Percentiles rank a stretch among this genome's conserved stretches.
These are phyloP conservation scores for Starmerella vaccinii DNA, from an alignment of 805 yeast genomes.

Conservation along the genomic window DNA sequence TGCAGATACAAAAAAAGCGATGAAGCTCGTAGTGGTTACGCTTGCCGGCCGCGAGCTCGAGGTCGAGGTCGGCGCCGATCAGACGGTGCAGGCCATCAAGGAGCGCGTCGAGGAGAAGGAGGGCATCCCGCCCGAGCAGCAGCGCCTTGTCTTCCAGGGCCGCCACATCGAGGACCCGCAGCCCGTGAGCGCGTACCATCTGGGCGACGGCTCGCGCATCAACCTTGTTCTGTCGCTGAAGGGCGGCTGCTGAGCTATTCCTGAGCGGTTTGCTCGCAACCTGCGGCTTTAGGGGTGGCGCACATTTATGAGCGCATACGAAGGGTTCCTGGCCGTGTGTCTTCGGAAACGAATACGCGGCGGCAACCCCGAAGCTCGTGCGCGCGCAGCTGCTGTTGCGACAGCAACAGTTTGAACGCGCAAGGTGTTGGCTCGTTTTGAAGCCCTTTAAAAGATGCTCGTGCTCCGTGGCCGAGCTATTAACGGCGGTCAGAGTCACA, in stretches of 20 bases:
- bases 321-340: too few species aligned
- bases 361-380: too few species aligned
- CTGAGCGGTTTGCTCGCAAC: background rate
- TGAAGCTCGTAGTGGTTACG: constrained; percentile 23
- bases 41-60: constrained; percentile 26
- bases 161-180: constrained; percentile 80
- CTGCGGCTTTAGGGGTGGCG: too few species aligned
- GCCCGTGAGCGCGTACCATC: constrained; percentile 61
- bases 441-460: too few species aligned
- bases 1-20: too few species aligned
- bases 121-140: constrained; percentile 95
- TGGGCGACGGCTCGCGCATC: constrained; percentile 74
- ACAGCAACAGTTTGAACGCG: too few species aligned
- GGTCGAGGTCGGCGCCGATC: constrained; percentile 29
- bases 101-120: constrained; percentile 92
- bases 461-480: too few species aligned
- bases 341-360: too few species aligned
- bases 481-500: too few species aligned
- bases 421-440: too few species aligned
- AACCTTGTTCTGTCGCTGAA: constrained; percentile 87
- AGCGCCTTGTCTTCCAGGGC: constrained; percentile 80
- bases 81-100: constrained; percentile 57
- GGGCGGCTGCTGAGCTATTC: constrained; percentile 47
- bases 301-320: too few species aligned
- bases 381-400: too few species aligned